phyloP scores from a whole-genome alignment of 1,284 basidiomycete genomes.

The Gymnopus androsaceus region DNA sequence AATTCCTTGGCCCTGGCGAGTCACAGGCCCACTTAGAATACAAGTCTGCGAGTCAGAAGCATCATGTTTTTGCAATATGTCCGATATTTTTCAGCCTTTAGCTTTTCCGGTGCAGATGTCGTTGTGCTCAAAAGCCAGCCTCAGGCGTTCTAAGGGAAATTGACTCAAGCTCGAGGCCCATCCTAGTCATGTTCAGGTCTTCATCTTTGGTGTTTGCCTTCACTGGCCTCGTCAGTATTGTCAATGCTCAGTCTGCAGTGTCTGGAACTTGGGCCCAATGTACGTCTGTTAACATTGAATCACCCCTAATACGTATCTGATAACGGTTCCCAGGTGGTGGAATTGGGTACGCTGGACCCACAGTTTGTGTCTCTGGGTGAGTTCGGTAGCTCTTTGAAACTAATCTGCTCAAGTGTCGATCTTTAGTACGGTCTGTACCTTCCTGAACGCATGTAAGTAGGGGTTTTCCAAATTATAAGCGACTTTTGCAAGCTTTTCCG shows the following conservation, averaged over 20 bases:
- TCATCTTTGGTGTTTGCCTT: neutral
- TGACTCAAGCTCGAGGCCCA: too few relatives aligned
- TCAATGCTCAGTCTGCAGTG: neutral
- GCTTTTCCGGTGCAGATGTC: too few relatives aligned
- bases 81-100: too few relatives aligned
- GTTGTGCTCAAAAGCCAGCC: too few relatives aligned
- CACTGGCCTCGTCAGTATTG: neutral
- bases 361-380: constrained; percentile 1
- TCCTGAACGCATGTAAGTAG: neutral
- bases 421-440: neutral
- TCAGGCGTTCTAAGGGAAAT: too few relatives aligned
- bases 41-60: too few relatives aligned
- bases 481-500: neutral
- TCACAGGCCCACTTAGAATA: too few relatives aligned
- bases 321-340: neutral
- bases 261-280: neutral
- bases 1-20: too few relatives aligned
- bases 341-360: neutral
- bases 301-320: neutral
- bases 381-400: neutral
- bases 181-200: too few relatives aligned
- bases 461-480: too few relatives aligned
- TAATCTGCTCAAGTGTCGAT: neutral
- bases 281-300: neutral
- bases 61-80: too few relatives aligned